Evolutionary conservation across 1,139 yeast genomes (phyloP).

Genomic region (Blastobotrys indianensis): DNA sequence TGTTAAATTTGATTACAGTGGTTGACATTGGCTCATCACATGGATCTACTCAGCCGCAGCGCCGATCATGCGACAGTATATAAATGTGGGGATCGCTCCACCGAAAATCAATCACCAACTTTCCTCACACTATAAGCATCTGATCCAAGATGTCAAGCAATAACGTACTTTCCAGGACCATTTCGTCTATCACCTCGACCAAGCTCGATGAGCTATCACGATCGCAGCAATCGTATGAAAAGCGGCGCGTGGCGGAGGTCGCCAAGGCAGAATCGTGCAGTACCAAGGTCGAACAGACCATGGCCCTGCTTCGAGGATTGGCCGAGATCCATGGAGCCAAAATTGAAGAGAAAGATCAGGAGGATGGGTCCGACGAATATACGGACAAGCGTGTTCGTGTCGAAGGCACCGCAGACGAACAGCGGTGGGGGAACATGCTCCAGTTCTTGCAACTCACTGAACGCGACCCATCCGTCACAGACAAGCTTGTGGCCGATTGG

Average conservation of each 20-base stretch:
- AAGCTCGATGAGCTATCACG: constrained; percentile 13
- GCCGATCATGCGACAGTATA: too few relatives aligned
- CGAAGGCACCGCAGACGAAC: background rate
- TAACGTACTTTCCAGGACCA: constrained; percentile 10
- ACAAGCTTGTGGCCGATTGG: constrained; percentile 6
- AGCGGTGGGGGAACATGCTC: constrained; percentile 5
- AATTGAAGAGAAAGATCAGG: constrained; percentile 5
- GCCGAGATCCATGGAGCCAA: constrained; percentile 10
- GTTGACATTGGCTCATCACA: too few relatives aligned
- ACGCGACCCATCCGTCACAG: constrained; percentile 10
- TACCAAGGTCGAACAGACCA: constrained; percentile 6
- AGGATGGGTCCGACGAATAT: constrained; percentile 1
- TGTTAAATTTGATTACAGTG: too few relatives aligned
- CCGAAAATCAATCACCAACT: too few relatives aligned
- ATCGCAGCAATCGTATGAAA: constrained; percentile 6
- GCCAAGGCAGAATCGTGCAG: constrained; percentile 7
- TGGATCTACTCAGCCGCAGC: too few relatives aligned
- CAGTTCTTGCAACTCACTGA: constrained; percentile 4
- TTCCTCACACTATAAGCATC: too few relatives aligned
- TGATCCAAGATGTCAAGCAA: background rate
- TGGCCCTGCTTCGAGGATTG: constrained; percentile 11
- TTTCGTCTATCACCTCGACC: constrained; percentile 12
- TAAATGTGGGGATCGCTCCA: too few relatives aligned
- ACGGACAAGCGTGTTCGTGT: background rate
- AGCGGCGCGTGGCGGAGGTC: constrained; percentile 4